phyloP scores from a whole-genome alignment of 306 rosid genomes.

The Argentina anserina region DNA sequence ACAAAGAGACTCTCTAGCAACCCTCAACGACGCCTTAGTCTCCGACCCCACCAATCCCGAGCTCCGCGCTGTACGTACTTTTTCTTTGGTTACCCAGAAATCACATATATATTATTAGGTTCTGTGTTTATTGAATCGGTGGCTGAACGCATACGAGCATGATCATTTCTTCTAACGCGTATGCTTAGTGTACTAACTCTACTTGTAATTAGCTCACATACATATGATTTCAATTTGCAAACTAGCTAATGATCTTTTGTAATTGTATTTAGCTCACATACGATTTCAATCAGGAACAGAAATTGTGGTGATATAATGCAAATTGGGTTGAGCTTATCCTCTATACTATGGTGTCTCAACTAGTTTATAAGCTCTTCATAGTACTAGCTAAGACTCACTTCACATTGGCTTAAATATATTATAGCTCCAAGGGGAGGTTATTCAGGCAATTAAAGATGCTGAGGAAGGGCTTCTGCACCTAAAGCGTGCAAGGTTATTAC shows the following conservation, averaged over 20 bases:
- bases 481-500: conserved; percentile 69
- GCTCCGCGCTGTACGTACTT: conserved; percentile 50
- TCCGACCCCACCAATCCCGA: conserved; percentile 71
- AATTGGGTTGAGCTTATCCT: background rate
- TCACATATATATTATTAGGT: background rate
- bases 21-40: conserved; percentile 58
- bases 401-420: conserved; percentile 3
- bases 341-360: background rate
- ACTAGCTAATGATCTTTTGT: no score
- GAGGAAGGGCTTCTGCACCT: conserved; percentile 88
- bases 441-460: conserved; percentile 78
- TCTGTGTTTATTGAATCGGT: background rate
- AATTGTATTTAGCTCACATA: background rate
- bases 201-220: background rate
- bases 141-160: background rate
- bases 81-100: background rate
- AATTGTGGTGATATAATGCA: background rate
- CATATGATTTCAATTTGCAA: background rate
- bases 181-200: background rate
- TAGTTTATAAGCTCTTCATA: background rate
- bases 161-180: background rate
- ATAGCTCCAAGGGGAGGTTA: conserved; percentile 78
- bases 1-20: conserved; percentile 71
- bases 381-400: conserved; percentile 2
- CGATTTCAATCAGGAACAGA: no score